Evolutionary conservation across 371 early-diverging fungal genomes (phyloP).

Genomic region (Choanephora cucurbitarum): DNA sequence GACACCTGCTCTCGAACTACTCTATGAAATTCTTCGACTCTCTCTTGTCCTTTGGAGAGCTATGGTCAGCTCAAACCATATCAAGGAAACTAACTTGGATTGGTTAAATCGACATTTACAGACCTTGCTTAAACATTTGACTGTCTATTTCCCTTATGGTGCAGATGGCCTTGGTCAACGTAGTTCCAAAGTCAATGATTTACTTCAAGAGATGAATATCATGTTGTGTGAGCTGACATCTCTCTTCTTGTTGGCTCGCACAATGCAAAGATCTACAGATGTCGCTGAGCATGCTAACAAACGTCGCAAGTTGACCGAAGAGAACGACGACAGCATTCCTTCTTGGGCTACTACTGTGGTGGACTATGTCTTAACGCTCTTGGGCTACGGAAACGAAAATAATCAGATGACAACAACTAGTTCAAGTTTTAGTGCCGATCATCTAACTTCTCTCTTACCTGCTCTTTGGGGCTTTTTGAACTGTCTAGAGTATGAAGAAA

Average conservation of each 20-base stretch:
- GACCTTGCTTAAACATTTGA: conserved; percentile 62
- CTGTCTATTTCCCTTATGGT: conserved; percentile 77
- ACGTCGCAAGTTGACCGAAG: conserved; percentile 16
- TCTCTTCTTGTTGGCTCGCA: conserved; percentile 54
- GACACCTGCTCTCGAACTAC: conserved; percentile 51
- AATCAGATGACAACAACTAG: conserved; percentile 23
- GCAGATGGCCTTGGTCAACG: conserved; percentile 48
- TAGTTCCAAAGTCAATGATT: conserved; percentile 56
- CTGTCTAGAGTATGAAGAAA: conserved; percentile 43
- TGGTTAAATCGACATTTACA: conserved; percentile 45
- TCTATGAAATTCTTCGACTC: conserved; percentile 55
- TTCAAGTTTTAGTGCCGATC: conserved; percentile 50
- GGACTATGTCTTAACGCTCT: conserved; percentile 49
- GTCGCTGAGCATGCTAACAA: conserved; percentile 18
- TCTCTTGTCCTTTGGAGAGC: conserved; percentile 71
- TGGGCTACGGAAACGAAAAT: conserved; percentile 40
- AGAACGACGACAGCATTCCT: conserved; percentile 30
- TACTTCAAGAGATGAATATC: conserved; percentile 71
- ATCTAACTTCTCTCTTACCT: conserved; percentile 54
- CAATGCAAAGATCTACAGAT: conserved; percentile 11
- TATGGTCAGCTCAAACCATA: conserved; percentile 37
- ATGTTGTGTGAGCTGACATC: conserved; percentile 69
- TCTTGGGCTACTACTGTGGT: conserved; percentile 59
- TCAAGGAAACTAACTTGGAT: no score
- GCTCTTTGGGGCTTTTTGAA: conserved; percentile 65